A percentile compares a stretch with the other conserved stretches of the same genome.
Conservation (phyloP, 371 early-diverging fungal genomes). For the Zychaea mexicana region DNA sequence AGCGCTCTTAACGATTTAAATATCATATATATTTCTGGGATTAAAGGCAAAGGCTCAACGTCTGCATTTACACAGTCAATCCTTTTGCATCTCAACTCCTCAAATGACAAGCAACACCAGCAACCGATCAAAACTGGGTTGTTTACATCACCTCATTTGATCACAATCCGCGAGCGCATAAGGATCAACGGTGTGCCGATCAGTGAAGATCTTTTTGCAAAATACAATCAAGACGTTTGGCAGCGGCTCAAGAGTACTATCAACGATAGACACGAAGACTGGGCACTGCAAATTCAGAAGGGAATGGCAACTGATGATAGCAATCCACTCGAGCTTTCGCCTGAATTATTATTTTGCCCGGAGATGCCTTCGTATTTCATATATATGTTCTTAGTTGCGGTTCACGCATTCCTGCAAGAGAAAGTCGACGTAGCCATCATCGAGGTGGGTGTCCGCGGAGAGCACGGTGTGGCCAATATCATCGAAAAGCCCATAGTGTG, state of each 20-base stretch:
- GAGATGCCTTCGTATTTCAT: conserved; percentile 89
- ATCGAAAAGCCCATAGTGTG: conserved; percentile 72
- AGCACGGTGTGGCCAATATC: conserved; percentile 85
- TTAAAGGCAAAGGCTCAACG: conserved; percentile 90
- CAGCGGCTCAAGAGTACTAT: conserved; percentile 65
- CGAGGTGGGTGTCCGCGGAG: conserved; percentile 88
- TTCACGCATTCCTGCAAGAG: conserved; percentile 86
- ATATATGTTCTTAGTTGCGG: conserved; percentile 87
- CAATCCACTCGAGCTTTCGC: too few species aligned
- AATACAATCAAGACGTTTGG: conserved; percentile 89
- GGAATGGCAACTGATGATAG: too few species aligned
- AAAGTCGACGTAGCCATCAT: conserved; percentile 80
- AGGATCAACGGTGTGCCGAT: conserved; percentile 89
- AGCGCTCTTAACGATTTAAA: conserved; percentile 71
- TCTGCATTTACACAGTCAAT: conserved; percentile 73
- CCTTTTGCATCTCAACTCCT: too few species aligned
- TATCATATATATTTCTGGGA: conserved; percentile 83
- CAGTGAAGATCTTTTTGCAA: conserved; percentile 72
- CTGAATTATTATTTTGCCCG: too few species aligned
- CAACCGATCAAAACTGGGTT: conserved; percentile 66
- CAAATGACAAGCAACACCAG: conserved; percentile 39
- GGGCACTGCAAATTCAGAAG: too few species aligned
- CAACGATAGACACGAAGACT: conserved; percentile 40
- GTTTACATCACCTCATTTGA: conserved; percentile 94
- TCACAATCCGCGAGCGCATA: conserved; percentile 93